Base-by-base conservation (phyloP, 192 early-diverging fungal species). In the Podila horticola region DNA sequence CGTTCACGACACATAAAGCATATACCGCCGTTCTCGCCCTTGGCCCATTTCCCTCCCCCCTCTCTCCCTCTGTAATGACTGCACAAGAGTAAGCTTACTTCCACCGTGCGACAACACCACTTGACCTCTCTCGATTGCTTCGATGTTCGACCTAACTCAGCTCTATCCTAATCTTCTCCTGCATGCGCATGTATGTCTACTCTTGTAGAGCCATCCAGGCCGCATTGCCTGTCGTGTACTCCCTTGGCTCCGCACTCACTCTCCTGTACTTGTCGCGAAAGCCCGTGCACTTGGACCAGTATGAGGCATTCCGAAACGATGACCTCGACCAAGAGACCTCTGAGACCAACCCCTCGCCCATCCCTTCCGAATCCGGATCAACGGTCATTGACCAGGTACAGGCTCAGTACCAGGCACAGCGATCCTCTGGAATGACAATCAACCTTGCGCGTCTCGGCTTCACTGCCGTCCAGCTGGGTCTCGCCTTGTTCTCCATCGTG, bases 251-350 rank as follows among this genome's bases (percentile, higher is more conserved):
- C 61, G 66, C 62, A 6, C 38, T 64, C 28, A 73, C 62, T 22
- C 67, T 81, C 26, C 62, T 69, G 33, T 33, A 81, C 62, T 62
- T 81, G 17, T 81, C 71, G 3, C 66, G 64, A 41, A 81, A 69
- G n/a, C 77, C 77, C 29, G 71, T 81, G 8, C 70, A 73, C 62
- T 55, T 81, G 66, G 77, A 81, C 63, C 77, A 73, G 28, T 73
- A 81, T 45, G 58, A 60, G 15, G 58, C 26, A 4, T 12, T 60
- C 0, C 17, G 22, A 17, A 20, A 52, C 13, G 51, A 52, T 52
- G 51, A 52, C 19, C 51, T 22, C 51, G 51, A 52, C 51, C 11
- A 41, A 41, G 38, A 41, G 38, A 9, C 13, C 15, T 17, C 41
- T 13, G 41, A 36, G 34, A 36, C 41, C 34, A 36, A 36, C 34